Conservation (phyloP, 805 yeast genomes). For the Ascoidea asiatica region DNA sequence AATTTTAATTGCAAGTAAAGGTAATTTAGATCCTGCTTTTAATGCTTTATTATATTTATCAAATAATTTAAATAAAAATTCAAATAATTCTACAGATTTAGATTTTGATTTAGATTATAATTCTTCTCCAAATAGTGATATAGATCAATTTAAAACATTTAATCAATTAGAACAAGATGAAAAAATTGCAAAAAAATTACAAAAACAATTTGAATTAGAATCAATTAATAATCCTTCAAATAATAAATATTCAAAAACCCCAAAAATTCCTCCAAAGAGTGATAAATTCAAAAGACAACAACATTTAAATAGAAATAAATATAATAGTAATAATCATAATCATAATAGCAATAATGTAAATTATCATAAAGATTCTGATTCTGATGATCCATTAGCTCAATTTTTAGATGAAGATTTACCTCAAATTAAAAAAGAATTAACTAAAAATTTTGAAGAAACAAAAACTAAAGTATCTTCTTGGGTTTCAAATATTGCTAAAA, state of each 20-base stretch:
- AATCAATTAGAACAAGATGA: slow-evolving; percentile 63
- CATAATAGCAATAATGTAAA: slow-evolving; percentile 6
- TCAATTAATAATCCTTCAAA: slow-evolving; percentile 7
- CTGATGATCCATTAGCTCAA: slow-evolving; percentile 22
- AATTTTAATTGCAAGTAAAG: slow-evolving; percentile 74
- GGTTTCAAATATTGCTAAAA: slow-evolving; percentile 57
- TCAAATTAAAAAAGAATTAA: slow-evolving; percentile 51
- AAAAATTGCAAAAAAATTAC: slow-evolving; percentile 66
- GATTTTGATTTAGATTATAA: no score
- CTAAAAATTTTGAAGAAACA: slow-evolving; percentile 73
- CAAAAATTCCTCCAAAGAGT: slow-evolving; percentile 4
- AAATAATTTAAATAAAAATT: slow-evolving; percentile 28
- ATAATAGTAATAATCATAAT: background rate
- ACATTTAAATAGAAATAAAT: background rate
- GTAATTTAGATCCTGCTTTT: slow-evolving; percentile 74
- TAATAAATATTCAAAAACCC: slow-evolving; percentile 10
- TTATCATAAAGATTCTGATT: background rate
- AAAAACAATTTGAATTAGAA: slow-evolving; percentile 37
- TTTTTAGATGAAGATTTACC: slow-evolving; percentile 42
- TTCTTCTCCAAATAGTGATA: slow-evolving; percentile 20
- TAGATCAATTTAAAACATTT: slow-evolving; percentile 15
- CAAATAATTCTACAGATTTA: slow-evolving; percentile 8
- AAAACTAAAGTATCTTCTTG: slow-evolving; percentile 62
- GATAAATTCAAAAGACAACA: slow-evolving; percentile 5
- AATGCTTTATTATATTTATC: slow-evolving; percentile 71